A percentile compares a stretch with the other conserved stretches of the same genome.
These are phyloP conservation scores for Artemisia argyi DNA, from an alignment of 129 eudicot genomes.

Conservation along the genomic window DNA sequence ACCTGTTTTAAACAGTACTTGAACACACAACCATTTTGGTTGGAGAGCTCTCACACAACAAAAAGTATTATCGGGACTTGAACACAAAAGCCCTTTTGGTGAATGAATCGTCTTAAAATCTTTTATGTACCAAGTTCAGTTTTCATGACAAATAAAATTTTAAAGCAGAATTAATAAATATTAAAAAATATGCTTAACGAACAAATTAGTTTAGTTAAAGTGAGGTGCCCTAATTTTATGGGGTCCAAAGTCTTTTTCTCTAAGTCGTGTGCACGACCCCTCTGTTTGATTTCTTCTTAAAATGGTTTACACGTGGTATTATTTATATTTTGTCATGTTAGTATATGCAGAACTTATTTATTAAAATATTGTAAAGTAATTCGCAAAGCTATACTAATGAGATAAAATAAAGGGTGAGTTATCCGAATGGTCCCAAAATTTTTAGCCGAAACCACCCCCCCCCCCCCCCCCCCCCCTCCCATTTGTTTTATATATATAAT, in stretches of 20 bases:
- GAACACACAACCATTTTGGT: too few species aligned
- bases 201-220: slow-evolving; percentile 3
- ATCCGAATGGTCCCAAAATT: too few species aligned
- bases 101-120: too few species aligned
- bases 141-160: background rate
- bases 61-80: too few species aligned
- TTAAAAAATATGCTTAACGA: background rate
- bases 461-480: too few species aligned
- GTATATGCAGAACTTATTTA: slow-evolving; percentile 3
- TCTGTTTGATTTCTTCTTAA: slow-evolving; percentile 11
- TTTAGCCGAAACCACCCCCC: too few species aligned
- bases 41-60: too few species aligned
- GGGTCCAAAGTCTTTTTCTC: slow-evolving; percentile 26
- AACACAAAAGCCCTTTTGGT: too few species aligned
- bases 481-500: too few species aligned
- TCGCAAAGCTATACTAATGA: slow-evolving; percentile 14
- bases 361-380: slow-evolving; percentile 17
- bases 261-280: slow-evolving; percentile 43
- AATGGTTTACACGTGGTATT: slow-evolving; percentile 26
- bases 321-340: slow-evolving; percentile 5
- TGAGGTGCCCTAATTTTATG: slow-evolving; percentile 29
- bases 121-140: too few species aligned
- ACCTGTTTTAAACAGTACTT: too few species aligned
- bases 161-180: slow-evolving; percentile 11
- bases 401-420: slow-evolving; percentile 24